Conservation (phyloP, 495 filamentous ascomycete genomes). For the Daldinia childiae region DNA sequence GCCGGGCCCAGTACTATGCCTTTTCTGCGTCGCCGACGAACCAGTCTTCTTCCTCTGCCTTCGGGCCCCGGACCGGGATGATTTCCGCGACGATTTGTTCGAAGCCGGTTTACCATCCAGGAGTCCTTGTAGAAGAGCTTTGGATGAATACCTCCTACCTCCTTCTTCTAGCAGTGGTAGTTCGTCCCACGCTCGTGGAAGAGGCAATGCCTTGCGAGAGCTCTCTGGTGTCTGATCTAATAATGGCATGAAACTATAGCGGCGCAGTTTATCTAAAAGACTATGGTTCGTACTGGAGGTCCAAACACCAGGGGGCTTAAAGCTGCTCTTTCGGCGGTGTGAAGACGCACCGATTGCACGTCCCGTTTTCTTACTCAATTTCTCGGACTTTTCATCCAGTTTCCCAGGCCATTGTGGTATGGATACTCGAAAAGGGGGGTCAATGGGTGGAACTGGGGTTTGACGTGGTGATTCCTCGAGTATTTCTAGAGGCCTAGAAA, state of each 20-base stretch:
- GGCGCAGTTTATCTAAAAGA: conserved; percentile 30
- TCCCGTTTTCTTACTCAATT: neutral
- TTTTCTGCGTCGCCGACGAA: conserved; percentile 14
- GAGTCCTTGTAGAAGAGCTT: conserved; percentile 28
- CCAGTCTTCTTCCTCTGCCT: conserved; percentile 9
- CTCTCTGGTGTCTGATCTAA: conserved; percentile 25
- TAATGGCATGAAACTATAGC: conserved; percentile 38
- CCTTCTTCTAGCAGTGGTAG: conserved; percentile 17
- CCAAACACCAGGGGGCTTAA: conserved; percentile 2
- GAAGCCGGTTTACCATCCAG: conserved; percentile 13
- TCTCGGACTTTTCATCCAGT: neutral
- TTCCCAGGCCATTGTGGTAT: conserved; percentile 1
- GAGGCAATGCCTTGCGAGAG: conserved; percentile 18
- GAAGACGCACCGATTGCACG: conserved; percentile 20
- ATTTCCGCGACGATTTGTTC: conserved; percentile 14
- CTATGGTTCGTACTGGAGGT: conserved; percentile 3
- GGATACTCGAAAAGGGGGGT: neutral
- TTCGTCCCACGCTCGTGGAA: conserved; percentile 5
- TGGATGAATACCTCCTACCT: conserved; percentile 18
- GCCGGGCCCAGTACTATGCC: neutral
- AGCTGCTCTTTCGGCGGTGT: conserved; percentile 26
- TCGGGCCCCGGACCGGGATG: neutral
- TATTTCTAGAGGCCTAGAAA: conserved; percentile 16
- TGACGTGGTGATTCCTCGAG: conserved; percentile 26
- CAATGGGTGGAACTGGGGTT: conserved; percentile 7